Percentiles rank a stretch among this genome's conserved stretches.
phyloP scores from a whole-genome alignment of 805 yeast genomes.

The Saturnispora saitoi region DNA sequence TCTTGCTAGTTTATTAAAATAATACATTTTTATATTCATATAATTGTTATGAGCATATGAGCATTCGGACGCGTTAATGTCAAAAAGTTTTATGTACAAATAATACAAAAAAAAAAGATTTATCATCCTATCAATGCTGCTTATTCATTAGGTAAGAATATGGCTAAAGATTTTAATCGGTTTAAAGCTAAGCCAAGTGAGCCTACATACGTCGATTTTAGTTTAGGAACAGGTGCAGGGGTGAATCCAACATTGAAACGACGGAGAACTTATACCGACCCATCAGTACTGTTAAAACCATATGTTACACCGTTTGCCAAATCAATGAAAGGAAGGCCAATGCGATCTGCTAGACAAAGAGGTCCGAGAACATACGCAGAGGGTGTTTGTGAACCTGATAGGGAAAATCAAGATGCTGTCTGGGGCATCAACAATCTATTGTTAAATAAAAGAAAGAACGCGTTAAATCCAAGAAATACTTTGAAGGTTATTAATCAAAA shows the following conservation, averaged over 20 bases:
- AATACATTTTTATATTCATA: no score
- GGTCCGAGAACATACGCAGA: constrained; percentile 36
- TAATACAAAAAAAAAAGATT: not conserved
- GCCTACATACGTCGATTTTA: constrained; percentile 22
- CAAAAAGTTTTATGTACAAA: not conserved
- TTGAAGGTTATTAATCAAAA: constrained; percentile 32
- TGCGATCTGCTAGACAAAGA: constrained; percentile 23
- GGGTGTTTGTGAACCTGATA: constrained; percentile 26
- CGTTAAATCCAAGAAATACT: constrained; percentile 49
- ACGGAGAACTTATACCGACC: constrained; percentile 43
- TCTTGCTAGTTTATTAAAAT: constrained; percentile 8
- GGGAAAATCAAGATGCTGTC: constrained; percentile 13
- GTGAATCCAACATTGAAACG: constrained; percentile 50
- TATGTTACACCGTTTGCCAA: constrained; percentile 52
- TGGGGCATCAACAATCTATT: constrained; percentile 16
- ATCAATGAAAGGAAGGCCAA: constrained; percentile 4
- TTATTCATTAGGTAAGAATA: not conserved
- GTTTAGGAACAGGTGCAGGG: constrained; percentile 64
- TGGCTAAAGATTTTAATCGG: constrained; percentile 11
- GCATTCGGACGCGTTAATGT: not conserved
- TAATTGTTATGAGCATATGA: not conserved
- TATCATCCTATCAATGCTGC: not conserved
- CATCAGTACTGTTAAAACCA: constrained; percentile 51
- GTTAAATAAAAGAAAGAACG: constrained; percentile 38
- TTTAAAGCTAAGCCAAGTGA: constrained; percentile 15